Evolutionary conservation across 2,329 filamentous ascomycete species (phyloP).

Genomic region (Diaporthe velutina): DNA sequence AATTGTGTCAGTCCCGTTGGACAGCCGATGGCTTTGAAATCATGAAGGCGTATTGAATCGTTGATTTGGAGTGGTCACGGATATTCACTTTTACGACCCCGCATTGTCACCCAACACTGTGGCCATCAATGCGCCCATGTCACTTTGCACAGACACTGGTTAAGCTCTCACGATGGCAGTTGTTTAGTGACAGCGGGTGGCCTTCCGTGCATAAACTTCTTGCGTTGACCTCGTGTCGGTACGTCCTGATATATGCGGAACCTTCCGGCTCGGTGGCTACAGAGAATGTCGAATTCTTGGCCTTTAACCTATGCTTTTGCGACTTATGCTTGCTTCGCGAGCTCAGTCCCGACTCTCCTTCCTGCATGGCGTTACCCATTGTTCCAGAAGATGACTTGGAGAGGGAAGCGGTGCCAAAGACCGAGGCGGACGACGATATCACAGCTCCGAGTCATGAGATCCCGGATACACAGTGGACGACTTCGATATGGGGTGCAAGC

Average conservation of each 20-base stretch:
- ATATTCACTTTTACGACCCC: background rate
- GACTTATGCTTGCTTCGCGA: background rate
- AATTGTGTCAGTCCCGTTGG: too few relatives aligned
- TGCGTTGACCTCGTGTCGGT: background rate
- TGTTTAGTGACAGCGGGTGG: background rate
- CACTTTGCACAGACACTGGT: conserved; percentile 11
- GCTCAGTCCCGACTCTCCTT: too few relatives aligned
- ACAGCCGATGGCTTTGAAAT: background rate
- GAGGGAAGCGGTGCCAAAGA: background rate
- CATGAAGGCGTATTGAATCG: background rate
- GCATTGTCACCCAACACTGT: conserved; percentile 9
- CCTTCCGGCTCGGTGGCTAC: background rate
- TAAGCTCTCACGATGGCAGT: background rate
- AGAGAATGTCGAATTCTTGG: background rate
- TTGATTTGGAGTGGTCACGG: background rate
- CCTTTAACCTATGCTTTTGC: background rate
- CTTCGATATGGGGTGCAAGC: background rate
- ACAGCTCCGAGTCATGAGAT: background rate
- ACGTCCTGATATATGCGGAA: conserved; percentile 1
- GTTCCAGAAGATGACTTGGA: background rate
- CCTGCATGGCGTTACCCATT: background rate
- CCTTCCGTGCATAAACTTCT: background rate
- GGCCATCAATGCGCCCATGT: conserved; percentile 8
- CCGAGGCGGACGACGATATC: background rate
- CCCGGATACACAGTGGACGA: background rate